These are phyloP conservation scores for Cajanus cajan DNA, from an alignment of 306 rosid genomes.

Conservation along the genomic window DNA sequence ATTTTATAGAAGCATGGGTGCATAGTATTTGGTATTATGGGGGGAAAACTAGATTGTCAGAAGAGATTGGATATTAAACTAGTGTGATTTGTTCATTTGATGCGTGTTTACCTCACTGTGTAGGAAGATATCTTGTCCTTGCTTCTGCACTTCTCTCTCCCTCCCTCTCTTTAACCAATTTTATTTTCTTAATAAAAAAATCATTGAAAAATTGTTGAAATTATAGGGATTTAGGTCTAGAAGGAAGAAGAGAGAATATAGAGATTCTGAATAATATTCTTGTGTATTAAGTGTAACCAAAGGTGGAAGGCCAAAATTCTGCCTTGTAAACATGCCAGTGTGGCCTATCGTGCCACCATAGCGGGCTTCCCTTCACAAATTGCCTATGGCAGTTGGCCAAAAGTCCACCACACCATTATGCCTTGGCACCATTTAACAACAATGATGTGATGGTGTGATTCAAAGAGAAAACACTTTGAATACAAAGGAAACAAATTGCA, in stretches of 20 bases:
- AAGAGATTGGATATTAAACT: neutral
- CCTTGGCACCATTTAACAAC: neutral
- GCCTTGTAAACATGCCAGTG: too few species aligned
- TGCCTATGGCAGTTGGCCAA: too few species aligned
- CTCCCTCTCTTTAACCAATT: neutral
- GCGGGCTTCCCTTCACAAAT: too few species aligned
- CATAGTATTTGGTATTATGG: neutral
- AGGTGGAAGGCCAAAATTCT: too few species aligned
- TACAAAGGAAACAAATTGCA: neutral
- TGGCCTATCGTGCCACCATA: too few species aligned
- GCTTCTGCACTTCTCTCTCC: slow-evolving; percentile 2
- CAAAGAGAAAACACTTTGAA: neutral
- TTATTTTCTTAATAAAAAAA: neutral
- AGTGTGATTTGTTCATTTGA: neutral
- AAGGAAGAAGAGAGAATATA: neutral
- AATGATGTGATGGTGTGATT: neutral
- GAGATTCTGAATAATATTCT: neutral
- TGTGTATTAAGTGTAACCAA: neutral
- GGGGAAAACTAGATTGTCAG: neutral
- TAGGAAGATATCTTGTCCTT: neutral
- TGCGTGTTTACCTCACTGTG: neutral
- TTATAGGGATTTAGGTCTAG: neutral
- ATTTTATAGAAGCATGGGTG: neutral
- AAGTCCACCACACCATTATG: too few species aligned
- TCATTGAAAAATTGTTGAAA: neutral